Evolutionary conservation across 345 rosid genomes (phyloP).

Genomic region (Salix koriyanagi): DNA sequence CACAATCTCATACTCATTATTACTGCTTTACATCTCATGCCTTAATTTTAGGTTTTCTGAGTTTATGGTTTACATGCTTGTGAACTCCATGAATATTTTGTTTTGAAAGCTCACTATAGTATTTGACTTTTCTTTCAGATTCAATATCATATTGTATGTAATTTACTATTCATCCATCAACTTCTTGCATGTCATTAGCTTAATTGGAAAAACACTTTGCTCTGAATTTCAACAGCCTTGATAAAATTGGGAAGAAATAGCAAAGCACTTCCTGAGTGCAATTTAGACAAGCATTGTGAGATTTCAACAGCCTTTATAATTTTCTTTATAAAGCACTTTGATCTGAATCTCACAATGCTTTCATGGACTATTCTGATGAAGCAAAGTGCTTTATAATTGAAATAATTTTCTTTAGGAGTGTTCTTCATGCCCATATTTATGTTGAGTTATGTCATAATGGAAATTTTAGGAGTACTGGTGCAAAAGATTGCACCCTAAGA

Average conservation of each 20-base stretch:
- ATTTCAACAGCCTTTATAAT: too few relatives aligned
- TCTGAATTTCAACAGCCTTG: neutral
- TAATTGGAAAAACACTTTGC: neutral
- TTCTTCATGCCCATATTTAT: slow-evolving; percentile 3
- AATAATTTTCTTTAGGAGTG: neutral
- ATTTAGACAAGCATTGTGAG: too few relatives aligned
- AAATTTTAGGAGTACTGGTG: slow-evolving; percentile 91
- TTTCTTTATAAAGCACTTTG: too few relatives aligned
- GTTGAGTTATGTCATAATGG: slow-evolving; percentile 12
- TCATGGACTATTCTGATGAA: neutral
- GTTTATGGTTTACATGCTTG: neutral
- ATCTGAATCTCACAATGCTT: too few relatives aligned
- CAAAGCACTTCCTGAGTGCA: too few relatives aligned
- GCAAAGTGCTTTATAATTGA: neutral
- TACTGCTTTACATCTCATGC: neutral
- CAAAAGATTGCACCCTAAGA: slow-evolving; percentile 90
- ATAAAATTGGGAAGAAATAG: too few relatives aligned
- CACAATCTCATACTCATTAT: neutral
- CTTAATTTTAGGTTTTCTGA: neutral
- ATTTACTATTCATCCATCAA: neutral
- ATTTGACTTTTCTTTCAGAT: neutral
- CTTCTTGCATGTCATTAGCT: neutral
- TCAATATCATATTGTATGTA: neutral
- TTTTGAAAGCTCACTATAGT: neutral
- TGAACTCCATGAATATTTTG: neutral